Conservation (phyloP, 2,329 filamentous ascomycete species). For the Ophiognomonia clavigignenti-juglandacearum region DNA sequence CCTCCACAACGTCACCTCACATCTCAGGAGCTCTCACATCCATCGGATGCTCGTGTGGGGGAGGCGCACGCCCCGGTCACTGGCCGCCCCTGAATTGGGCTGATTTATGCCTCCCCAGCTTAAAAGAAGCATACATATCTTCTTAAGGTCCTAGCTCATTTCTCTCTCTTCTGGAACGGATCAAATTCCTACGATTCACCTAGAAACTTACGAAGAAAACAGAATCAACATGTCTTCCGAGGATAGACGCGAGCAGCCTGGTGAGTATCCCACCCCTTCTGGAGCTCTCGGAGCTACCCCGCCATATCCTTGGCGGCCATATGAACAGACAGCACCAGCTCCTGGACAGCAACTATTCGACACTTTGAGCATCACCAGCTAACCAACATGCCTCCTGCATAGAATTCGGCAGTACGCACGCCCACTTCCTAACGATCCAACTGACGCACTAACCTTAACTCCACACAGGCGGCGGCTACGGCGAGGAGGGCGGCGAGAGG, state of each 20-base stretch:
- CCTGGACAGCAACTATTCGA: neutral
- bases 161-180: neutral
- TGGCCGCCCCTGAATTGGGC: neutral
- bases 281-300: conserved; percentile 12
- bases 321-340: conserved; percentile 2
- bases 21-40: no score
- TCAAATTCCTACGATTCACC: neutral
- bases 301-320: conserved; percentile 1
- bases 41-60: no score
- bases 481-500: conserved; percentile 3
- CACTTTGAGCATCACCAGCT: neutral
- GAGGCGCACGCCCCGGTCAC: neutral
- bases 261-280: conserved; percentile 15
- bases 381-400: neutral
- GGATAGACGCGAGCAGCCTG: conserved; percentile 15
- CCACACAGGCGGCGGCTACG: conserved; percentile 13
- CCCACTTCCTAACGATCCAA: neutral
- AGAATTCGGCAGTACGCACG: conserved; percentile 15
- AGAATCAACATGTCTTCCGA: conserved; percentile 11
- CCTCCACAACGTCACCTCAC: neutral
- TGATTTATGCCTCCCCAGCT: neutral
- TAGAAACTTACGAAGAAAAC: neutral
- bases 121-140: neutral
- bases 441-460: no score
- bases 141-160: neutral